Conservation (phyloP, 2,329 filamentous ascomycete genomes). For the Bipolaris zeicola region DNA sequence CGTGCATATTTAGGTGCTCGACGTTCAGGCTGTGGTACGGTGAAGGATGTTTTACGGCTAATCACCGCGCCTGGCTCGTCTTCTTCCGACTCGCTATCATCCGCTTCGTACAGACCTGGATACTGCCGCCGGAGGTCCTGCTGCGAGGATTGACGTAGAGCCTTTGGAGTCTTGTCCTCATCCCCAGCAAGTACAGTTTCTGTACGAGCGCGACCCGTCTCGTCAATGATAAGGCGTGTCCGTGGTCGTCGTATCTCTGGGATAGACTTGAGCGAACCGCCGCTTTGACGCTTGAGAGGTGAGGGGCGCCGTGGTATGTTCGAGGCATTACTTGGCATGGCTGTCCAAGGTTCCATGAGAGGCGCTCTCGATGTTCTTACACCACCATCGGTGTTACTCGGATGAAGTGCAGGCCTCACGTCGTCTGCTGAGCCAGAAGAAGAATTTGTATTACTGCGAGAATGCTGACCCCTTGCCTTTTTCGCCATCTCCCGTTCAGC, state of each 20-base stretch:
- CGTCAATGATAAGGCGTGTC: slow-evolving; percentile 55
- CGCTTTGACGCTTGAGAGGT: slow-evolving; percentile 53
- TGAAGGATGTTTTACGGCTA: slow-evolving; percentile 47
- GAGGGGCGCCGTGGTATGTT: slow-evolving; percentile 53
- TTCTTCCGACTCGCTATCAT: slow-evolving; percentile 47
- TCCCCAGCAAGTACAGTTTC: slow-evolving; percentile 50
- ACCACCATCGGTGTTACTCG: slow-evolving; percentile 56
- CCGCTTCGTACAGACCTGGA: slow-evolving; percentile 52
- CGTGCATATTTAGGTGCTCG: slow-evolving; percentile 46
- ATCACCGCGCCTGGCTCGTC: slow-evolving; percentile 39
- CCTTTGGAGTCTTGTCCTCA: slow-evolving; percentile 39
- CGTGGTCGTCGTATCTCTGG: slow-evolving; percentile 52
- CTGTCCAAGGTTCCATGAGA: slow-evolving; percentile 39
- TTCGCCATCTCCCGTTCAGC: slow-evolving; percentile 43
- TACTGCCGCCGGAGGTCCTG: slow-evolving; percentile 47
- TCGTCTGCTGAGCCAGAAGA: slow-evolving; percentile 45
- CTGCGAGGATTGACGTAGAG: slow-evolving; percentile 31
- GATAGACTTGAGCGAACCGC: slow-evolving; percentile 52
- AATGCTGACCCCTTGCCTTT: slow-evolving; percentile 43
- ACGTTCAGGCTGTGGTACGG: slow-evolving; percentile 37
- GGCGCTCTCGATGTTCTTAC: slow-evolving; percentile 37
- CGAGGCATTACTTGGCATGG: slow-evolving; percentile 25
- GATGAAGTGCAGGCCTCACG: slow-evolving; percentile 45
- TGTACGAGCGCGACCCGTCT: slow-evolving; percentile 54
- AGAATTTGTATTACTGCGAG: slow-evolving; percentile 49